Evolutionary conservation across 2,329 filamentous ascomycete species (phyloP), one percentile per base, ranked within the genome.

Genomic region (Sporothrix euskadiensis): DNA sequence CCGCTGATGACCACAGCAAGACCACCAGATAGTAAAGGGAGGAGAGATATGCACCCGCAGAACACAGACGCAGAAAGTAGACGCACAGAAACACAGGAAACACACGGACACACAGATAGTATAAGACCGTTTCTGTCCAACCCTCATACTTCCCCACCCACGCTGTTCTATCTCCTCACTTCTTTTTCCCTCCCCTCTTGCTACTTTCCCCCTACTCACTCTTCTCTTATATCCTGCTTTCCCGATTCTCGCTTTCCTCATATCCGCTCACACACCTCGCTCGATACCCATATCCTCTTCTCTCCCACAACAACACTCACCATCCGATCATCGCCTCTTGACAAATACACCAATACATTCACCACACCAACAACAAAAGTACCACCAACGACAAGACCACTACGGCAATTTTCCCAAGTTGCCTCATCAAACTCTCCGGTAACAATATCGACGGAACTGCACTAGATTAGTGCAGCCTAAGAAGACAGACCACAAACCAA

Each of bases 81-180:
- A 19, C 63, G 14, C 63, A 32, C 41, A 32, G 41, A 68, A 68
- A 49, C 63, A 68, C 63, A 52, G 61, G 39, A 66, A 66, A 47
- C 61, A 66, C 41, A 68, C 44, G 14, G 49, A 26, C 41, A 70
- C 65, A 59, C 56, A 26, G 49, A 65, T 26, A 63, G 32, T 75
- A 76, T 75, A 76, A 76, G 74, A 72, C 72, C 22, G n/a, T 69
- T 57, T 70, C 54, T 56, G n/a, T 52, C 52, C 71, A 57, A 39
- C 32, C 59, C 49, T 69, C 8, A 73, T 19, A 44, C 49, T 71
- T 61, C 44, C 61, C 71, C 73, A 74, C 71, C 54, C 32, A 19
- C 52, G 19, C 70, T 26, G 44, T 66, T 26, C 22, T 41, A 26
- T 44, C 63, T 52, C 47, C 49, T 49, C n/a, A 35, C 12, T 49